Conservation (phyloP, 441 rosid species). For the Pelargonium australe region DNA sequence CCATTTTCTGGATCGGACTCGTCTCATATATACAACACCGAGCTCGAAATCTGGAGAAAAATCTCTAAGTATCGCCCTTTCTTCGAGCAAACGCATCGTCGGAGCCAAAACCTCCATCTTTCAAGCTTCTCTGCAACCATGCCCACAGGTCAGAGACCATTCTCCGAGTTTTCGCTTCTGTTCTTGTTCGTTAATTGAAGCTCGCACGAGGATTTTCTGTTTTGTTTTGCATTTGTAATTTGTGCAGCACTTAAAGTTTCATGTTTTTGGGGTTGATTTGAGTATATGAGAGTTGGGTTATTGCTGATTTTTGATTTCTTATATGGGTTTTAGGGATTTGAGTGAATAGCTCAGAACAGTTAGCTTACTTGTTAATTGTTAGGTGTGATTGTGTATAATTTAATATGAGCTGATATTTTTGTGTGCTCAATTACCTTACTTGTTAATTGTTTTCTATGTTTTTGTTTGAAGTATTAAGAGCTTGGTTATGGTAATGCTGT, state of each 20-base stretch:
- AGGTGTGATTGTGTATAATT: neutral
- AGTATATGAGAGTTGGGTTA: neutral
- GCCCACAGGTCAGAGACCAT: slow-evolving; percentile 1
- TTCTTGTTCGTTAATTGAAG: neutral
- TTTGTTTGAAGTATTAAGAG: neutral
- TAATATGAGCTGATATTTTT: neutral
- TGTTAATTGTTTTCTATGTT: neutral
- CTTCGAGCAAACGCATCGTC: neutral
- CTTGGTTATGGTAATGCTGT: neutral
- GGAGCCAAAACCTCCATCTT: slow-evolving; percentile 3
- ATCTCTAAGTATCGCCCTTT: neutral
- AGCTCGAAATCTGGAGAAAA: neutral
- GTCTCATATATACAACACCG: neutral
- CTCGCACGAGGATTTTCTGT: neutral
- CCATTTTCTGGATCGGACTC: neutral
- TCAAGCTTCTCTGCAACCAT: slow-evolving; percentile 6
- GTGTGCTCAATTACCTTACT: too few relatives aligned
- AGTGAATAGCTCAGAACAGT: neutral
- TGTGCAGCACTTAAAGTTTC: neutral
- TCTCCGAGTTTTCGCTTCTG: neutral
- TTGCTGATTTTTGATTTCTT: neutral
- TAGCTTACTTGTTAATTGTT: too few relatives aligned
- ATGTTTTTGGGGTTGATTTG: neutral
- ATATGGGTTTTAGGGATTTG: neutral
- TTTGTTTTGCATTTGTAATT: neutral